Conservation (phyloP, 1,139 yeast species). For the Suhomyces kunorum region DNA sequence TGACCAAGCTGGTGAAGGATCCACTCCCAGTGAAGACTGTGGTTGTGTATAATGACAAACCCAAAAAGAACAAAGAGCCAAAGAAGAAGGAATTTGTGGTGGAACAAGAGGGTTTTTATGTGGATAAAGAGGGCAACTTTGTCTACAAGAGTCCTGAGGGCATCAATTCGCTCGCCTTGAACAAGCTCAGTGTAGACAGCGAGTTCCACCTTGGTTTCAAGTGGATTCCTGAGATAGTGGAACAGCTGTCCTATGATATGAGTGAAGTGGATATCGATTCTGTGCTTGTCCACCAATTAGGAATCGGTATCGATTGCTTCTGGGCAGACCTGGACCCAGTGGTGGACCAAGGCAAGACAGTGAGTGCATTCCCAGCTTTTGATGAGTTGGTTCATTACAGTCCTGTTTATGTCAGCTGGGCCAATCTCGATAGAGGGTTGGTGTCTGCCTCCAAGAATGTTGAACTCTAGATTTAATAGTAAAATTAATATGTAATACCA, state of each 20-base stretch:
- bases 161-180: conserved; percentile 60
- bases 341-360: conserved; percentile 29
- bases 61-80: conserved; percentile 9
- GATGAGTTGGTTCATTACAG: conserved; percentile 66
- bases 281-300: conserved; percentile 38
- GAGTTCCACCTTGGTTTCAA: conserved; percentile 65
- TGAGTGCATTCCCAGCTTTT: conserved; percentile 61
- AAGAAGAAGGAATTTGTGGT: conserved; percentile 12
- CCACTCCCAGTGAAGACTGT: conserved; percentile 59
- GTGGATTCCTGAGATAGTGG: conserved; percentile 71
- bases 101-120: conserved; percentile 54
- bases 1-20: conserved; percentile 27
- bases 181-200: conserved; percentile 62
- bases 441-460: conserved; percentile 52
- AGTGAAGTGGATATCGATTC: conserved; percentile 36
- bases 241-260: conserved; percentile 38
- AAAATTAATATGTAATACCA: conserved; percentile 1
- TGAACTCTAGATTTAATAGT: conserved; percentile 33
- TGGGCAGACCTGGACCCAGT: conserved; percentile 65
- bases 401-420: conserved; percentile 64
- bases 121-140: conserved; percentile 52
- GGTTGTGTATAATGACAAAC: conserved; percentile 46
- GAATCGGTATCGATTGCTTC: conserved; percentile 60
- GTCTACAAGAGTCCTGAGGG: conserved; percentile 59
- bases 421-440: conserved; percentile 67